Base-by-base conservation (phyloP, 306 rosid genomes). In the Vigna angularis region DNA sequence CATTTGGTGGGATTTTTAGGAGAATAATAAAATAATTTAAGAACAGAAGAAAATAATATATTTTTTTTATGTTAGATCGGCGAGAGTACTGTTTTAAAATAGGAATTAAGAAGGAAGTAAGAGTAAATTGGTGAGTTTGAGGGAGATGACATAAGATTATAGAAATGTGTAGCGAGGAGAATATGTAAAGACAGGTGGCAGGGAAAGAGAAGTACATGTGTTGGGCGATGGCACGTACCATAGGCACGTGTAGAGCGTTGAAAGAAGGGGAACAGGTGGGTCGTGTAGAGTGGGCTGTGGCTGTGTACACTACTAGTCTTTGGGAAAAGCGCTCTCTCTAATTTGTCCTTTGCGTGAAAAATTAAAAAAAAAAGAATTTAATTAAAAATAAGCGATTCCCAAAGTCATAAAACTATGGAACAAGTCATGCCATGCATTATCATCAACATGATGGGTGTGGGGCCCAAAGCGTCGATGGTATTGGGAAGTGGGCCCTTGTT, bases 241-340 rank as follows among this genome's bases (percentile, higher is more conserved):
- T 1, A 5, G 4, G 13, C 74, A 85, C 91, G 93, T 85, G 96
- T 87, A 66, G 62, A 45, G 26, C 10, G 42, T 34, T 30, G 74
- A 73, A 83, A 74, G 22, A 66, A 64, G 20, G 9, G 82, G 70
- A 51, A 57, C 32, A 66, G 70, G 34, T 62, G 66, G 3, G 7
- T 18, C 13, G 72, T 63, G 74, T 58, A 83, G 73, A 71, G 52
- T 76, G 77, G 71, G 34, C 4, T 30, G 34, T 30, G 34, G 42
- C 5, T 16, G 7, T 20, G 70, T 13, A 84, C 81, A 72, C 8
- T 66, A 28, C 78, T 67, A 57, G 53, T 17, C 75, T 81, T 83
- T 49, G 86, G 85, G 45, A 79, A 73, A 20, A 75, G 86, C 58
- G 84, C 76, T 42, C 36, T 50, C 72, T 67, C 58, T 66, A 32